Evolutionary conservation across 345 rosid species (phyloP).

Genomic region (Microcos paniculata): DNA sequence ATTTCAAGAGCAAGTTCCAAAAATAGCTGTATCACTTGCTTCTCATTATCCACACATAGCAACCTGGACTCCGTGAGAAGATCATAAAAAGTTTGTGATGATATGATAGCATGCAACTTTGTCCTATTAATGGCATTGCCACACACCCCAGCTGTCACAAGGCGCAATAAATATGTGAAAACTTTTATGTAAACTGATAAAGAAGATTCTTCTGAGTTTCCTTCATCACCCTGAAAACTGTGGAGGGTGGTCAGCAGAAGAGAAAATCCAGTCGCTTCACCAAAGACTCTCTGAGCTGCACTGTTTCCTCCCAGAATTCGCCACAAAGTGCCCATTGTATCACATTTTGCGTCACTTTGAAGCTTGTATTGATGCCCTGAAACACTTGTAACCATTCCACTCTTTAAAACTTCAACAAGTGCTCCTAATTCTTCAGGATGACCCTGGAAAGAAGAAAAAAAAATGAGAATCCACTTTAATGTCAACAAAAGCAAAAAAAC

Average conservation of each 20-base stretch:
- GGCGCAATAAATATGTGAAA: slow-evolving; percentile 82
- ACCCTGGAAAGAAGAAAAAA: slow-evolving; percentile 41
- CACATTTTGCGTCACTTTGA: slow-evolving; percentile 91
- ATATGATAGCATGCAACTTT: slow-evolving; percentile 74
- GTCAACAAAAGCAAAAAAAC: background rate
- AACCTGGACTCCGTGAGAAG: slow-evolving; percentile 90
- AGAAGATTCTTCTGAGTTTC: slow-evolving; percentile 52
- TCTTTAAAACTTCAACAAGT: slow-evolving; percentile 90
- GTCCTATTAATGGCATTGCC: slow-evolving; percentile 79
- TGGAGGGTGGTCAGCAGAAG: slow-evolving; percentile 91
- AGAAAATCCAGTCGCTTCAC: slow-evolving; percentile 98
- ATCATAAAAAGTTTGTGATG: slow-evolving; percentile 90
- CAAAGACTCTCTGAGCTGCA: slow-evolving; percentile 86
- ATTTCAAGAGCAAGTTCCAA: slow-evolving; percentile 96
- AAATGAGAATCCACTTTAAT: background rate
- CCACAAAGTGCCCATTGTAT: slow-evolving; percentile 96
- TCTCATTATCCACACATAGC: slow-evolving; percentile 92
- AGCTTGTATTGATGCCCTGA: slow-evolving; percentile 89
- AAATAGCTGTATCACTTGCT: slow-evolving; percentile 89
- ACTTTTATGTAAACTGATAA: slow-evolving; percentile 58
- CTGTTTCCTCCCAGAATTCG: slow-evolving; percentile 84
- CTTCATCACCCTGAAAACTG: slow-evolving; percentile 77
- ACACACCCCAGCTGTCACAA: slow-evolving; percentile 82
- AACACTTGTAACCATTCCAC: slow-evolving; percentile 93
- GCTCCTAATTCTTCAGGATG: slow-evolving; percentile 91